Conservation (phyloP, 371 early-diverging fungal species). For the Syncephalastrum sp. region DNA sequence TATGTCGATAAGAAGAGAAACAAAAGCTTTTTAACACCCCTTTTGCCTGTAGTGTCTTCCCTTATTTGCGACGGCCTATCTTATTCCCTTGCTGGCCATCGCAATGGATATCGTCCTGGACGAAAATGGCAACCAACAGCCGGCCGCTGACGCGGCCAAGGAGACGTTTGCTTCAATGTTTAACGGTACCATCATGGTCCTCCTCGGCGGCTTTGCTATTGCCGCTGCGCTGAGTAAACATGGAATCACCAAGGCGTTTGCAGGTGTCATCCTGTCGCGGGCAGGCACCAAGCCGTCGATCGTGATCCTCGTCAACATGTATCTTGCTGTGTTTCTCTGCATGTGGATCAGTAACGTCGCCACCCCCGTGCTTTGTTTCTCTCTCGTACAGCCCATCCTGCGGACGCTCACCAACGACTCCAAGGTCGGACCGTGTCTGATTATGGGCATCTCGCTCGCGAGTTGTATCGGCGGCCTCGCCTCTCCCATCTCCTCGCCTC, state of each 20-base stretch:
- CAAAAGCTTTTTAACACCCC: slow-evolving; percentile 14
- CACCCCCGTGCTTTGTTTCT: slow-evolving; percentile 84
- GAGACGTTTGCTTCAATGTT: slow-evolving; percentile 92
- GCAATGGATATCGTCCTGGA: slow-evolving; percentile 65
- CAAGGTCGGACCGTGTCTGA: slow-evolving; percentile 62
- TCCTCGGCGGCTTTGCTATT: slow-evolving; percentile 92
- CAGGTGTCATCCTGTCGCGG: slow-evolving; percentile 62
- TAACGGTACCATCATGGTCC: slow-evolving; percentile 93
- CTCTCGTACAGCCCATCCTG: slow-evolving; percentile 69
- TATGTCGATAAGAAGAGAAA: slow-evolving; percentile 22
- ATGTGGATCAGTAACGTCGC: slow-evolving; percentile 88
- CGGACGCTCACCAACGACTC: slow-evolving; percentile 63
- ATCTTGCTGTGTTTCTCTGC: slow-evolving; percentile 69
- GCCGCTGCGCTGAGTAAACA: slow-evolving; percentile 76
- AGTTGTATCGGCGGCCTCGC: slow-evolving; percentile 95
- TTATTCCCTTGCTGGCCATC: slow-evolving; percentile 75
- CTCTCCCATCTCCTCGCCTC: slow-evolving; percentile 93
- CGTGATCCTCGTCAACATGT: slow-evolving; percentile 76
- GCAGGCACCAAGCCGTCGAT: slow-evolving; percentile 67
- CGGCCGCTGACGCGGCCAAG: slow-evolving; percentile 74
- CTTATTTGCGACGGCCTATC: slow-evolving; percentile 74
- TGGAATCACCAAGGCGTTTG: slow-evolving; percentile 71
- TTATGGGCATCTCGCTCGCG: slow-evolving; percentile 94
- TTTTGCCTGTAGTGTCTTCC: slow-evolving; percentile 43
- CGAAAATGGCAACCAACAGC: slow-evolving; percentile 34